Conservation (phyloP, 2,329 filamentous ascomycete species). For the Taxawa tesnikishii region DNA sequence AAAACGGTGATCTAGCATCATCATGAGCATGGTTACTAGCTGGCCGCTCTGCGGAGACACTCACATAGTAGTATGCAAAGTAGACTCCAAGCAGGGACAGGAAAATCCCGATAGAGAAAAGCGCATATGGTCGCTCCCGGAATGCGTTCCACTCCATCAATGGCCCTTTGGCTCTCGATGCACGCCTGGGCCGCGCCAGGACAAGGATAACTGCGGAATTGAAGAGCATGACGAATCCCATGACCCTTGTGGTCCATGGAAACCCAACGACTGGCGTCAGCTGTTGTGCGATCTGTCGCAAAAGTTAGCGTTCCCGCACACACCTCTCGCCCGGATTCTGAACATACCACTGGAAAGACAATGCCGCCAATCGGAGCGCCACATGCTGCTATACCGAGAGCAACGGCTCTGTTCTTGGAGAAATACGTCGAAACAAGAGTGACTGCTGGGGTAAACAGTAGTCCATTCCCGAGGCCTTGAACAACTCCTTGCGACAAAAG, state of each 20-base stretch:
- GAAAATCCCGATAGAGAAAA: constrained; percentile 21
- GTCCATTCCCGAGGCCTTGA: constrained; percentile 33
- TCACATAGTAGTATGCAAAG: constrained; percentile 34
- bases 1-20: constrained; percentile 22
- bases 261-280: constrained; percentile 50
- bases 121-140: constrained; percentile 25
- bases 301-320: no score
- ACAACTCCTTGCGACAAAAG: constrained; percentile 36
- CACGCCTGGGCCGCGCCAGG: constrained; percentile 27
- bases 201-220: constrained; percentile 20
- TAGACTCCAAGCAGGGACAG: constrained; percentile 22
- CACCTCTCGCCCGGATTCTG: no score
- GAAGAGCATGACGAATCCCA: constrained; percentile 47
- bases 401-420: constrained; percentile 18
- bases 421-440: constrained; percentile 26
- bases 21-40: no score
- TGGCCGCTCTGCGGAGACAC: no score
- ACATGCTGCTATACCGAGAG: constrained; percentile 35
- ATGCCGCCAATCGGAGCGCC: constrained; percentile 52
- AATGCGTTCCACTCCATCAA: constrained; percentile 29
- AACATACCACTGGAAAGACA: constrained; percentile 50
- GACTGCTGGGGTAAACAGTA: constrained; percentile 25
- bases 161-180: constrained; percentile 29
- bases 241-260: constrained; percentile 48
- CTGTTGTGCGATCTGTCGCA: constrained; percentile 36